phyloP scores from a whole-genome alignment of 2,329 filamentous ascomycete genomes.

The Piedraia hortae region DNA sequence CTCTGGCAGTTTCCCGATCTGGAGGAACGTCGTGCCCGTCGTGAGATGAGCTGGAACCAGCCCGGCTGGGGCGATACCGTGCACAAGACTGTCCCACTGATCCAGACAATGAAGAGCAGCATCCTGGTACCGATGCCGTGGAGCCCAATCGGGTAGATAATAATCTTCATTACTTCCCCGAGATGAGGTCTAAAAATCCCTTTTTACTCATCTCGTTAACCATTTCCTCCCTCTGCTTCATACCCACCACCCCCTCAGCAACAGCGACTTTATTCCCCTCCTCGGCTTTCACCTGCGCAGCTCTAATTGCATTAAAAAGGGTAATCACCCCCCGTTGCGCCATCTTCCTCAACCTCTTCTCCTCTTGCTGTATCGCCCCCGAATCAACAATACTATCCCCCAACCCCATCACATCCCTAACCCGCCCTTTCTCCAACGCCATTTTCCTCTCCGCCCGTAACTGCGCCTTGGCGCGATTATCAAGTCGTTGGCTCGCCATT shows the following conservation, averaged over 20 bases:
- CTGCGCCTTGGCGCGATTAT: constrained; percentile 52
- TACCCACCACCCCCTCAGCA: constrained; percentile 49
- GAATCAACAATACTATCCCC: constrained; percentile 22
- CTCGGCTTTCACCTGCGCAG: constrained; percentile 68
- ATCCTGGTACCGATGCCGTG: constrained; percentile 88
- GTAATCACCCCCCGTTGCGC: constrained; percentile 85
- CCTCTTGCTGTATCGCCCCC: constrained; percentile 34
- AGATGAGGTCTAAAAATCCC: constrained; percentile 79
- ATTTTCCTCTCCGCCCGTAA: constrained; percentile 54
- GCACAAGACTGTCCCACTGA: constrained; percentile 92
- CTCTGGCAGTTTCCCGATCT: constrained; percentile 96
- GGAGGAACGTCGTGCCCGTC: constrained; percentile 67
- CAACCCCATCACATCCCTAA: constrained; percentile 57
- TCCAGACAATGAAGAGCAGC: constrained; percentile 85
- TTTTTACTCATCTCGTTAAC: constrained; percentile 92
- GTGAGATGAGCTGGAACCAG: constrained; percentile 85
- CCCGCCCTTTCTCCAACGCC: constrained; percentile 59
- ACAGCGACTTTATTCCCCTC: constrained; percentile 44
- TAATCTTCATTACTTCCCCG: no score
- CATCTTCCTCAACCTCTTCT: constrained; percentile 59
- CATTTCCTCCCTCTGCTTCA: constrained; percentile 57
- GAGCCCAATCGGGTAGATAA: constrained; percentile 69
- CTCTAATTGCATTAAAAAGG: constrained; percentile 83
- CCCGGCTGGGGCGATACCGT: constrained; percentile 43
- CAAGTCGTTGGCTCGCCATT: constrained; percentile 48